Conservation (phyloP, 441 rosid genomes). For the Brassica hybrid region DNA sequence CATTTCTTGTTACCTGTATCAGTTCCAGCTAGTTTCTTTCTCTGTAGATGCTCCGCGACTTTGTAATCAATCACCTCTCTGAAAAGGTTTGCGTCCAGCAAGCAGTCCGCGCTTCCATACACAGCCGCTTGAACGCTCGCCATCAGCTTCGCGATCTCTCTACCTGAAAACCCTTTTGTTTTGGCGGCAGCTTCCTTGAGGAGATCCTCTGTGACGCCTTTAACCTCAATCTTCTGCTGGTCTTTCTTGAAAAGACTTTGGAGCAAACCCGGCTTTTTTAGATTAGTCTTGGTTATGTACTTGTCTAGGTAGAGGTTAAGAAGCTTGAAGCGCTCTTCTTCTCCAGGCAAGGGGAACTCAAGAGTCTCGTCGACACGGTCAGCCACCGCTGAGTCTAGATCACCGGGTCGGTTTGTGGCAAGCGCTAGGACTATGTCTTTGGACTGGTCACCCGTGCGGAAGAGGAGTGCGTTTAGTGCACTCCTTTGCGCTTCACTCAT, state of each 20-base stretch:
- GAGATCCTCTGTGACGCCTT: slow-evolving; percentile 74
- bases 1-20: slow-evolving; percentile 33
- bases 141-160: slow-evolving; percentile 82
- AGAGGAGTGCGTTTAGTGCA: slow-evolving; percentile 93
- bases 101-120: slow-evolving; percentile 77
- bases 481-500: slow-evolving; percentile 99
- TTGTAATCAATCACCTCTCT: slow-evolving; percentile 89
- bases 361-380: slow-evolving; percentile 91
- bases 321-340: slow-evolving; percentile 79
- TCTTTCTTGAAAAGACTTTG: slow-evolving; percentile 60
- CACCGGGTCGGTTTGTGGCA: slow-evolving; percentile 94
- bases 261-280: slow-evolving; percentile 61
- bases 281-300: slow-evolving; percentile 75
- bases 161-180: slow-evolving; percentile 81
- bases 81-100: slow-evolving; percentile 69
- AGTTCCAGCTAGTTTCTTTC: slow-evolving; percentile 60
- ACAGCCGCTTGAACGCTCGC: slow-evolving; percentile 89
- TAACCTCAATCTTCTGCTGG: slow-evolving; percentile 73
- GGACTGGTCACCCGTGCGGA: slow-evolving; percentile 92
- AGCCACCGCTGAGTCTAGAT: slow-evolving; percentile 91
- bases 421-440: slow-evolving; percentile 94
- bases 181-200: slow-evolving; percentile 79
- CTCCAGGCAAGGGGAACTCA: slow-evolving; percentile 87
- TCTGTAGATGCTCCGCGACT: slow-evolving; percentile 84
- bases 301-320: slow-evolving; percentile 80